Conservation (phyloP, 202 grass and related monocot species). For the Schoenoplectus triqueter region DNA sequence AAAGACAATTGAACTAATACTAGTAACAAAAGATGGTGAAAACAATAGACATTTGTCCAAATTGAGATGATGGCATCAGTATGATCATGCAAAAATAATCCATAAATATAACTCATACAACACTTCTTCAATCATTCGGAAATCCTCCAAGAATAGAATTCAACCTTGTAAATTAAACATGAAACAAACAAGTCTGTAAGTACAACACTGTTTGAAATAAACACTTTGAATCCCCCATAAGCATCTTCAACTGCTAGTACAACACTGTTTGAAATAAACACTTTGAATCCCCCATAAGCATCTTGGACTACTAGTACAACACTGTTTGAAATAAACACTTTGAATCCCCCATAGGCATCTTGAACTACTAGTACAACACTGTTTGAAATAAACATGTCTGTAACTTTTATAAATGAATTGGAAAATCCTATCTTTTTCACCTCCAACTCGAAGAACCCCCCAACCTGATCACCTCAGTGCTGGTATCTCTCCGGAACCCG, state of each 20-base stretch:
- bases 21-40: not conserved
- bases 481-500: constrained; percentile 55
- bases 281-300: no score
- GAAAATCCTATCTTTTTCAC: constrained; percentile 39
- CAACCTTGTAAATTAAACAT: not conserved
- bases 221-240: no score
- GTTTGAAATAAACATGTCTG: not conserved
- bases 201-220: no score
- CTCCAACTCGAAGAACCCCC: constrained; percentile 72
- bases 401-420: constrained; percentile 1
- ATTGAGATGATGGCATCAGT: no score
- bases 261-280: no score
- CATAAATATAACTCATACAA: constrained; percentile 17
- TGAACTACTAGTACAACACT: no score
- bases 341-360: no score
- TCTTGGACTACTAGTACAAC: no score
- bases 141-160: constrained; percentile 12
- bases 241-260: no score
- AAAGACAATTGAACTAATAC: not conserved
- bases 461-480: constrained; percentile 76
- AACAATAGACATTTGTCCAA: not conserved
- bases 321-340: no score
- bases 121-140: constrained; percentile 14
- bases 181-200: not conserved
- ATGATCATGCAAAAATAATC: not conserved